Percentiles rank a stretch among this genome's conserved stretches.
Evolutionary conservation across 106 monocot genomes (phyloP).

Genomic region (Phalaenopsis aphrodite): DNA sequence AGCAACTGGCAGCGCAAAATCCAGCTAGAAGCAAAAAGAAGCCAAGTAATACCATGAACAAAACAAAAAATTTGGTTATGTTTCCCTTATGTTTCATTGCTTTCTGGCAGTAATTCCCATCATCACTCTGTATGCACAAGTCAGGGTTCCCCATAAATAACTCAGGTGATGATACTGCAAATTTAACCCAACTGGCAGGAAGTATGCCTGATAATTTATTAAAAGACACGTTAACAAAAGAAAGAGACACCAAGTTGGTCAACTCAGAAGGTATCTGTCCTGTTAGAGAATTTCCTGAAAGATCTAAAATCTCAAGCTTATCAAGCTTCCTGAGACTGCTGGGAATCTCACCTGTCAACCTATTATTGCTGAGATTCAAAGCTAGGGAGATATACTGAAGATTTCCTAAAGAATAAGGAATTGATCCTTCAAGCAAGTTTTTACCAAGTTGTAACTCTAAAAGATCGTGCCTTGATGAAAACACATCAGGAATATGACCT

Average conservation of each 20-base stretch:
- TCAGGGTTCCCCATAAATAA: constrained; percentile 42
- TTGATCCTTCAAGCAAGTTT: constrained; percentile 44
- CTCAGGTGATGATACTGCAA: constrained; percentile 28
- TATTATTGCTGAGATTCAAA: constrained; percentile 50
- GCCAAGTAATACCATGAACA: constrained; percentile 8
- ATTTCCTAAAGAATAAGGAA: constrained; percentile 50
- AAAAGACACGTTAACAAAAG: constrained; percentile 48
- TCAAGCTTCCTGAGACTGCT: constrained; percentile 42
- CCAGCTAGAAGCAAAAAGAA: constrained; percentile 25
- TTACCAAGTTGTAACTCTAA: constrained; percentile 56
- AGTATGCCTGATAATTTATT: constrained; percentile 50
- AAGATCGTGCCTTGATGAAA: constrained; percentile 38
- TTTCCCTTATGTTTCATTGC: constrained; percentile 1
- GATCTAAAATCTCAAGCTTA: constrained; percentile 55
- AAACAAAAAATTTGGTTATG: constrained; percentile 8
- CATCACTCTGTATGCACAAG: constrained; percentile 19
- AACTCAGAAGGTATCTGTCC: constrained; percentile 50
- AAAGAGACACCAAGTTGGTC: constrained; percentile 56
- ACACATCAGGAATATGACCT: constrained; percentile 53
- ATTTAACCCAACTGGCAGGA: constrained; percentile 45
- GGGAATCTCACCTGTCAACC: constrained; percentile 45
- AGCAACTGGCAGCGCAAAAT: constrained; percentile 11
- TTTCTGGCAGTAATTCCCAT: constrained; percentile 5
- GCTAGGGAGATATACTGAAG: constrained; percentile 47
- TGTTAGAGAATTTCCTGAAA: constrained; percentile 50